Evolutionary conservation across 306 rosid species (phyloP).

Genomic region (Acmispon strigosus): DNA sequence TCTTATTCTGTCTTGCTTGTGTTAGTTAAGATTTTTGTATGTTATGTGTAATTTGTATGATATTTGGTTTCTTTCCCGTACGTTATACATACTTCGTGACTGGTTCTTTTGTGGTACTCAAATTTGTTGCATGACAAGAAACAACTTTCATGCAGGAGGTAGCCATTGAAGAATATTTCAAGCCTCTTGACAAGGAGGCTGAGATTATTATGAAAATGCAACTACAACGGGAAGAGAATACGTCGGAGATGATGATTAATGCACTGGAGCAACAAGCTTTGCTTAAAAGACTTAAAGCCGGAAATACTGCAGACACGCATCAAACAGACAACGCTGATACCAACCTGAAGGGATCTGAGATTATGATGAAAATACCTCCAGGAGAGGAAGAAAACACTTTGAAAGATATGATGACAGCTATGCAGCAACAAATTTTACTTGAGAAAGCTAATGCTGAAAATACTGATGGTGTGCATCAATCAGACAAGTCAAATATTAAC

Average conservation of each 20-base stretch:
- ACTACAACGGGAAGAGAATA: slow-evolving; percentile 70
- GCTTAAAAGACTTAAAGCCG: slow-evolving; percentile 39
- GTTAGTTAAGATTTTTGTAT: slow-evolving; percentile 4
- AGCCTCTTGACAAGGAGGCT: slow-evolving; percentile 80
- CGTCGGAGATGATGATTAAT: slow-evolving; percentile 54
- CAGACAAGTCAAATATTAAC: slow-evolving; percentile 20
- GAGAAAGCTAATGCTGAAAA: slow-evolving; percentile 43
- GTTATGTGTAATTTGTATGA: not conserved
- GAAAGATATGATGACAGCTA: slow-evolving; percentile 49
- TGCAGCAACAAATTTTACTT: slow-evolving; percentile 59
- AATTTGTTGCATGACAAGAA: slow-evolving; percentile 20
- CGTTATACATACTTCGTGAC: not conserved
- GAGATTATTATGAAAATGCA: slow-evolving; percentile 64
- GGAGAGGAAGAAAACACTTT: slow-evolving; percentile 54
- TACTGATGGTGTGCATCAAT: slow-evolving; percentile 8
- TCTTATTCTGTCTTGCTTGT: not conserved
- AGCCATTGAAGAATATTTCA: slow-evolving; percentile 82
- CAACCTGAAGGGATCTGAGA: slow-evolving; percentile 42
- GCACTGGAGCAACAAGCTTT: slow-evolving; percentile 63
- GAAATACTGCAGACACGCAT: slow-evolving; percentile 19
- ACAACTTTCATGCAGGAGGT: slow-evolving; percentile 50
- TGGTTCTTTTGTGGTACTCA: slow-evolving; percentile 1
- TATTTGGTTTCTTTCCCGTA: not conserved
- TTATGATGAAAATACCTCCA: slow-evolving; percentile 28
- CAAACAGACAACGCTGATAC: slow-evolving; percentile 12